Base-by-base conservation (phyloP, 768 basidiomycete genomes). In the Pleurotus citrinopileatus region DNA sequence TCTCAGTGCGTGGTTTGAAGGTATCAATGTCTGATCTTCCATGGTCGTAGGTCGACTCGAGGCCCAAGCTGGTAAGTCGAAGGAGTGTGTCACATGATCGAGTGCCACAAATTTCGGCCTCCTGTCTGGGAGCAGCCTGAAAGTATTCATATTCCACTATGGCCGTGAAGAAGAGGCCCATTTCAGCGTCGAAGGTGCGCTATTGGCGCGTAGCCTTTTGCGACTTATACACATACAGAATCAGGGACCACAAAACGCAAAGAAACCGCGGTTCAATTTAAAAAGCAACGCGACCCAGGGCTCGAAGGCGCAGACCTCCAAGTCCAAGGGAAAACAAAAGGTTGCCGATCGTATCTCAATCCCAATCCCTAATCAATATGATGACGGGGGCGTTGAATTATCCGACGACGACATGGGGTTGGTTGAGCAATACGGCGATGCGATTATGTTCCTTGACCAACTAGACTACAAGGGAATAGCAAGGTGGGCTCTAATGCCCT, bases 401-500 rank as follows among this genome's bases (percentile, higher is more conserved):
- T 86, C 83, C n/a, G 87, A 88, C 29, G 81, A 86, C 55, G 89
- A 88, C 56, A 70, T 85, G 28, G 81, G 79, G n/a, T 66, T 88
- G 45, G 67, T 92, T 22, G 72, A 81, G 52, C 80, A 85, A 60
- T 89, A 84, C 60, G 80, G 87, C 19, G 73, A 73, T 20, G 78
- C 82, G 2, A 76, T 77, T 28, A 72, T 76, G 27, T 98, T 98
- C 69, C 69, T 98, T 56, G 70, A 78, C 27, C 73, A 70, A 19
- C 70, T 97, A 52, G 93, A 98, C 67, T 77, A 79, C 57, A 83
- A 82, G 60, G 89, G 83, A n/a, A 89, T 98, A 54, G 77, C 89
- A 57, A 80, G 87, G 95, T 91, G 63, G 56, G 80, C 70, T 58
- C 46, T 15, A 12, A 10, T 50, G 37, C 3, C 7, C 32, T 47